Base-by-base conservation (phyloP, 1,284 basidiomycete genomes). In the Ustilago curta region DNA sequence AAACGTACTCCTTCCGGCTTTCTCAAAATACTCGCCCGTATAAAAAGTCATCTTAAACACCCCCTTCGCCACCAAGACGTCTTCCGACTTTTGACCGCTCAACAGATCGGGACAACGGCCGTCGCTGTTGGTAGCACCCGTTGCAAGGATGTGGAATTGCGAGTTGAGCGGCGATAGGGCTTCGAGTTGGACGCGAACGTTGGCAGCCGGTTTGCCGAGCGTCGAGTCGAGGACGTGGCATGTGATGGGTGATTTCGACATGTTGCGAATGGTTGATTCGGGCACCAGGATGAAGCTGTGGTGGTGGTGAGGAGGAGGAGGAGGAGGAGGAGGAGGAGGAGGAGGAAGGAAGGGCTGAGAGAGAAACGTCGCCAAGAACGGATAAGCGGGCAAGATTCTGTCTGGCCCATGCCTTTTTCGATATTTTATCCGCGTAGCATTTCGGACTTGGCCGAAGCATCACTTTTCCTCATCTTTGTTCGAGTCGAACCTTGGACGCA, bases 161-260 rank as follows among this genome's bases (percentile, higher is more conserved):
- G 64, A 67, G 49, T 59, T 61, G 42, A 56, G 57, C 8, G 53
- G 48, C 1, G 69, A 64, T 1, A 68, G 64, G 8, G 64, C 63
- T 61, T 72, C 69, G 25, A 75, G 53, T 56, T 67, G 69, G n/a
- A 76, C 70, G 14, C 64, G 62, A 19, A 72, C 59, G 32, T 58
- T 56, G 31, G 59, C 64, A n/a, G 91, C 94, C 12, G 94, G 94
- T 81, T 89, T 92, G 40, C 94, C 94, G 5, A 89, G 87, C 2
- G 92, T 91, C 3, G 92, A 90, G 83, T 96, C 94, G 64, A 96
- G 90, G 14, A 96, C 93, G 78, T 96, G 94, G 84, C 94, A 95
- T 39, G 94, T 96, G 68, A 96, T 92, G 1, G 93, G 92, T 14
- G 78, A 79, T 55, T 71, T 76, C 8, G 76, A 65, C 71, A 74